A percentile compares a stretch with the other conserved stretches of the same genome.
Conservation (phyloP, 2,329 filamentous ascomycete genomes). For the Malbranchea zuffiana region DNA sequence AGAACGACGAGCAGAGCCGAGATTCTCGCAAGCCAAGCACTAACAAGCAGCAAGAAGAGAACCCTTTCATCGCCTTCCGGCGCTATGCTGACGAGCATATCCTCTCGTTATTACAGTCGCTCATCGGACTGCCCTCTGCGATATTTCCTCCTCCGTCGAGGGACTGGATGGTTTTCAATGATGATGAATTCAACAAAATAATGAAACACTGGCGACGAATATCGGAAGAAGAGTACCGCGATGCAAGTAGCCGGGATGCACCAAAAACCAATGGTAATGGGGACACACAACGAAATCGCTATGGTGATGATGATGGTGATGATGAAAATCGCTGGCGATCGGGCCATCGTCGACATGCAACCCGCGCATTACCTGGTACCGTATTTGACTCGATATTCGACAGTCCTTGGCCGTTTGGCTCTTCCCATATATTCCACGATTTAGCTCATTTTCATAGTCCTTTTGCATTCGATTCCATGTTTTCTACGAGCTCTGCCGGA, state of each 20-base stretch:
- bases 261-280: background rate
- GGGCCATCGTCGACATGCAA: constrained; percentile 14
- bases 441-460: constrained; percentile 23
- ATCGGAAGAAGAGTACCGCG: constrained; percentile 9
- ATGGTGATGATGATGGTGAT: background rate
- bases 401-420: constrained; percentile 24
- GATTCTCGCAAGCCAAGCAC: background rate
- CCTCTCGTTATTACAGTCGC: constrained; percentile 42
- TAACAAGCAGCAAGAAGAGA: constrained; percentile 27
- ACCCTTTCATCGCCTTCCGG: constrained; percentile 51
- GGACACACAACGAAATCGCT: background rate
- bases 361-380: constrained; percentile 20
- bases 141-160: constrained; percentile 23
- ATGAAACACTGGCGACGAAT: constrained; percentile 5
- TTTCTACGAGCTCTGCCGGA: constrained; percentile 26
- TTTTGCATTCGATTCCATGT: constrained; percentile 24
- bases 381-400: constrained; percentile 29
- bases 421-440: constrained; percentile 21
- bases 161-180: constrained; percentile 29
- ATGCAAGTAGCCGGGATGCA: constrained; percentile 1
- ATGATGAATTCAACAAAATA: constrained; percentile 19
- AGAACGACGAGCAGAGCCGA: constrained; percentile 3
- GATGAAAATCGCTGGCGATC: constrained; percentile 8
- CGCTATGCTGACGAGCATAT: constrained; percentile 50
- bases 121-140: constrained; percentile 38